Percentiles rank a stretch among this genome's conserved stretches.
These are phyloP conservation scores for Epithele typhae DNA, from an alignment of 768 basidiomycete genomes.

Conservation along the genomic window DNA sequence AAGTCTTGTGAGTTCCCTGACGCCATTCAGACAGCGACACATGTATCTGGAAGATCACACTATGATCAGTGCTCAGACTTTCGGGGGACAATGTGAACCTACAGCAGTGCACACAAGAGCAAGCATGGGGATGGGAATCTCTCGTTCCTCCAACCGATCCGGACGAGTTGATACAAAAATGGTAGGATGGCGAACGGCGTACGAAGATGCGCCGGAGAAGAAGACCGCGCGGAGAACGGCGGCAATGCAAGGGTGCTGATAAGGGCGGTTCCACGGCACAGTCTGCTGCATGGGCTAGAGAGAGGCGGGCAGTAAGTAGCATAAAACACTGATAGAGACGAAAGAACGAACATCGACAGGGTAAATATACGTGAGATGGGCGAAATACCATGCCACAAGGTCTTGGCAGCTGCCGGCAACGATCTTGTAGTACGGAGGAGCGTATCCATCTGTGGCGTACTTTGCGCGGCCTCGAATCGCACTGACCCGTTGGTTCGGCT, in stretches of 20 bases:
- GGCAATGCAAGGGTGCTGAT: neutral
- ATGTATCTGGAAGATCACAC: neutral
- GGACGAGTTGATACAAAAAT: neutral
- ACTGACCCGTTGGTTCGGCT: neutral
- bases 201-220: neutral
- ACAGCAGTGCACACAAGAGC: neutral
- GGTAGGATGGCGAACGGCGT: neutral
- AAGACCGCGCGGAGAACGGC: neutral
- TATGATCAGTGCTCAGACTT: too few relatives aligned
- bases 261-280: neutral
- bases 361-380: too few relatives aligned
- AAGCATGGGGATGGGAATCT: neutral
- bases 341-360: too few relatives aligned
- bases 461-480: neutral
- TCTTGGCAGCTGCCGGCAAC: too few relatives aligned
- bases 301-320: too few relatives aligned
- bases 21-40: neutral
- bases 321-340: too few relatives aligned
- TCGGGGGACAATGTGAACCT: neutral
- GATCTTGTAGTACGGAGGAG: too few relatives aligned
- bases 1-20: neutral
- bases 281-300: too few relatives aligned
- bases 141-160: neutral
- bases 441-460: too few relatives aligned
- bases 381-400: too few relatives aligned